Percentiles rank a stretch among this genome's conserved stretches.
Evolutionary conservation across 371 early-diverging fungal genomes (phyloP).

Genomic region (Actinomortierella wolfii): DNA sequence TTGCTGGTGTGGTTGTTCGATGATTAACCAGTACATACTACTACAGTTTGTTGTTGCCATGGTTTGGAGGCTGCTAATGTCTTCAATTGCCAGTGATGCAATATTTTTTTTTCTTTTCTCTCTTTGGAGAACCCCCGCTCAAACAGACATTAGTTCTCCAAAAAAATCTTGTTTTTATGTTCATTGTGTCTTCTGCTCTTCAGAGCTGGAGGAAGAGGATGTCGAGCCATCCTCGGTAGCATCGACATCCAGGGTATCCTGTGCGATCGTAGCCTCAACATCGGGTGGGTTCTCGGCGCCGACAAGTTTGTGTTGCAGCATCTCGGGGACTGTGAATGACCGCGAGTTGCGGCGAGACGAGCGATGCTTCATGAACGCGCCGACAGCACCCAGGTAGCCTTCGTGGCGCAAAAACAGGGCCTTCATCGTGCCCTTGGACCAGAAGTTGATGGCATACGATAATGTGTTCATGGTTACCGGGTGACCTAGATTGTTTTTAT

Average conservation of each 20-base stretch:
- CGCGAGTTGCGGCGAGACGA: conserved; percentile 43
- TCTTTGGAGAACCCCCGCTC: too few relatives aligned
- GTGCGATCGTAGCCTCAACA: conserved; percentile 30
- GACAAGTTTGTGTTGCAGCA: conserved; percentile 29
- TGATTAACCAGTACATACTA: too few relatives aligned
- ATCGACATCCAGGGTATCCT: conserved; percentile 45
- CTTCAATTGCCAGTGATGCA: too few relatives aligned
- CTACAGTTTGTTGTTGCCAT: too few relatives aligned
- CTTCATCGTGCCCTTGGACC: conserved; percentile 95
- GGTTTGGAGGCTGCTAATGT: too few relatives aligned
- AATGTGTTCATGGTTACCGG: conserved; percentile 97
- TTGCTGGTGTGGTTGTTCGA: too few relatives aligned
- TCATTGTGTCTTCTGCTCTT: too few relatives aligned
- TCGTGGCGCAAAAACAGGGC: conserved; percentile 96
- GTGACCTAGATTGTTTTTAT: conserved; percentile 60
- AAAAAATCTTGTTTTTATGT: too few relatives aligned
- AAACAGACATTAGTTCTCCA: too few relatives aligned
- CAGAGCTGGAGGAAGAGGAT: too few relatives aligned
- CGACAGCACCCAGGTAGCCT: conserved; percentile 95
- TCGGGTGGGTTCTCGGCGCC: conserved; percentile 14
- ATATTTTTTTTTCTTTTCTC: too few relatives aligned
- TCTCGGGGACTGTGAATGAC: conserved; percentile 37
- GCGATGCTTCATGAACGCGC: conserved; percentile 74
- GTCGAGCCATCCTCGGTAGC: conserved; percentile 23
- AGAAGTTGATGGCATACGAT: conserved; percentile 94